Percentiles rank a stretch among this genome's conserved stretches.
These are phyloP conservation scores for Gyromitra esculenta DNA, from an alignment of 2,329 filamentous ascomycete genomes.

Conservation along the genomic window DNA sequence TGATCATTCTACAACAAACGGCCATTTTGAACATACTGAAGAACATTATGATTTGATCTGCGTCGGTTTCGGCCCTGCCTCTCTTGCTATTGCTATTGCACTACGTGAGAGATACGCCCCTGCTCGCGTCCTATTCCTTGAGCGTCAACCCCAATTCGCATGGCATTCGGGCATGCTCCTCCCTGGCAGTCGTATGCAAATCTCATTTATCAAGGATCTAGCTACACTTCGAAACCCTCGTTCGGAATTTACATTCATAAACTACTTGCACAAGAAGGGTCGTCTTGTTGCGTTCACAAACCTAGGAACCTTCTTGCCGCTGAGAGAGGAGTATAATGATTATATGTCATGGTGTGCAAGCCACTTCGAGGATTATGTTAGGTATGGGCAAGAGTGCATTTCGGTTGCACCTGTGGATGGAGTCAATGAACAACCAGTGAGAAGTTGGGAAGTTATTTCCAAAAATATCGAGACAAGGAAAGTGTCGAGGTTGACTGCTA, in stretches of 20 bases:
- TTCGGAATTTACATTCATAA: conserved; percentile 93
- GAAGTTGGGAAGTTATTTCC: conserved; percentile 58
- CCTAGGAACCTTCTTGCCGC: conserved; percentile 85
- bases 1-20: conserved; percentile 11
- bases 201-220: conserved; percentile 96
- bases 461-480: conserved; percentile 60
- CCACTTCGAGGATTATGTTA: conserved; percentile 77
- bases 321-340: conserved; percentile 89
- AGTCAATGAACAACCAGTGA: conserved; percentile 58
- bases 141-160: conserved; percentile 82
- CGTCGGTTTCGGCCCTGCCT: conserved; percentile 91
- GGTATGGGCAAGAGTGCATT: conserved; percentile 80
- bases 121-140: conserved; percentile 81
- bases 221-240: conserved; percentile 87
- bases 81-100: conserved; percentile 86
- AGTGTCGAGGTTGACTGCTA: conserved; percentile 61
- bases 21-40: conserved; percentile 6
- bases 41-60: conserved; percentile 79
- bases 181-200: conserved; percentile 94
- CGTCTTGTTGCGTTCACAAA: conserved; percentile 93
- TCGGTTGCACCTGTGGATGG: conserved; percentile 72
- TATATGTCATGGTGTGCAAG: conserved; percentile 92
- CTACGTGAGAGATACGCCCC: conserved; percentile 78
- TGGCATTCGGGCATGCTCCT: conserved; percentile 98
- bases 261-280: conserved; percentile 84